These are phyloP conservation scores for Rhizophagus clarus DNA, from an alignment of 192 early-diverging fungal species.

Conservation along the genomic window DNA sequence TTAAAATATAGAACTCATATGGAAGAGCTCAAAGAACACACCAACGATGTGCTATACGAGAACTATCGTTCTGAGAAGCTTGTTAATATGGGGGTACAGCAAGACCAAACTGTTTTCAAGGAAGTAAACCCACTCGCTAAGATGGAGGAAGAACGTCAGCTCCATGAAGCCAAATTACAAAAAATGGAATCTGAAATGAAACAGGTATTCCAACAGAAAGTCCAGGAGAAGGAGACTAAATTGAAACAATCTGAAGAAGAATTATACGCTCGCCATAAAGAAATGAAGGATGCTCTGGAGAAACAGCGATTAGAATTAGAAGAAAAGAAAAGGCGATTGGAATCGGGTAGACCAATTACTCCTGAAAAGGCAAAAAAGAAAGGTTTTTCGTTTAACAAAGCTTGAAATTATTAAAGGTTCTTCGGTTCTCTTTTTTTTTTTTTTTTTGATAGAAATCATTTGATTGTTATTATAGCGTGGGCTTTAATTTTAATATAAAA, in stretches of 20 bases:
- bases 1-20: slow-evolving; percentile 77
- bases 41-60: slow-evolving; percentile 90
- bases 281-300: slow-evolving; percentile 98
- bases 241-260: slow-evolving; percentile 97
- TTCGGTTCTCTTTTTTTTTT: background rate
- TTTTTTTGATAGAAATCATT: slow-evolving; percentile 4
- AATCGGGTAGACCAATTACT: slow-evolving; percentile 68
- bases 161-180: slow-evolving; percentile 93
- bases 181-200: slow-evolving; percentile 99
- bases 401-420: background rate
- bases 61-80: slow-evolving; percentile 95
- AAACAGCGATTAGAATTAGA: slow-evolving; percentile 91
- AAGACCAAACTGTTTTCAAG: slow-evolving; percentile 78
- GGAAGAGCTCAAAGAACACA: slow-evolving; percentile 97
- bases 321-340: slow-evolving; percentile 90
- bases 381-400: slow-evolving; percentile 65
- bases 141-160: slow-evolving; percentile 88
- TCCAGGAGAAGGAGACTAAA: slow-evolving; percentile 97
- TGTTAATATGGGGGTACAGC: slow-evolving; percentile 78
- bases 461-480: background rate
- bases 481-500: background rate
- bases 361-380: slow-evolving; percentile 77
- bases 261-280: slow-evolving; percentile 94
- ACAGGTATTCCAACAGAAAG: slow-evolving; percentile 97
- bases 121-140: slow-evolving; percentile 76